Evolutionary conservation across 148 eudicot species (phyloP).

Genomic region (Nepenthes mirabilis): DNA sequence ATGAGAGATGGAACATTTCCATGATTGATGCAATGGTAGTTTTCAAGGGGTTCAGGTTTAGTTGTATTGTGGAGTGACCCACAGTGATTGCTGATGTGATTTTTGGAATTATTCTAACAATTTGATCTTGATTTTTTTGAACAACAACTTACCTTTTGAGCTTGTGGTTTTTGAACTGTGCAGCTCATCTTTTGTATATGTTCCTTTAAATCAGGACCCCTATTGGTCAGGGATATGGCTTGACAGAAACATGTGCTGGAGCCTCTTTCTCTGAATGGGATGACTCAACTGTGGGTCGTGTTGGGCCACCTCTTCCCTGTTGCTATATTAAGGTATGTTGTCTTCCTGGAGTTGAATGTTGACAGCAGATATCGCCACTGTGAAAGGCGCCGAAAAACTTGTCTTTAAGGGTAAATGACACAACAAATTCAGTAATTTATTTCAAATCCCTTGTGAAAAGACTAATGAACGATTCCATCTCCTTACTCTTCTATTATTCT

Average conservation of each 20-base stretch:
- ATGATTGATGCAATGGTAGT: too few species aligned
- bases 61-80: too few species aligned
- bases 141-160: neutral
- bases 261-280: constrained; percentile 82
- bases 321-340: constrained; percentile 65
- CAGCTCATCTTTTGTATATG: neutral
- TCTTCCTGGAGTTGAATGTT: neutral
- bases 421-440: too few species aligned
- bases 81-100: too few species aligned
- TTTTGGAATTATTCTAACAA: neutral
- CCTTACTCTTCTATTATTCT: neutral
- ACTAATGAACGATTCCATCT: too few species aligned
- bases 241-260: constrained; percentile 97
- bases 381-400: too few species aligned
- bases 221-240: constrained; percentile 93
- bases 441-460: too few species aligned
- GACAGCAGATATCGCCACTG: too few species aligned
- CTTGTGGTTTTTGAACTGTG: neutral
- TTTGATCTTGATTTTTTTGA: neutral
- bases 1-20: too few species aligned
- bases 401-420: too few species aligned
- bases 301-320: constrained; percentile 98
- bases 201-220: constrained; percentile 52
- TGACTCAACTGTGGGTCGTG: constrained; percentile 88
- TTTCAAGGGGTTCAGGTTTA: too few species aligned